Evolutionary conservation across 2,329 filamentous ascomycete genomes (phyloP), one percentile per base, ranked within the genome.

Genomic region (Zymoseptoria crescenta): DNA sequence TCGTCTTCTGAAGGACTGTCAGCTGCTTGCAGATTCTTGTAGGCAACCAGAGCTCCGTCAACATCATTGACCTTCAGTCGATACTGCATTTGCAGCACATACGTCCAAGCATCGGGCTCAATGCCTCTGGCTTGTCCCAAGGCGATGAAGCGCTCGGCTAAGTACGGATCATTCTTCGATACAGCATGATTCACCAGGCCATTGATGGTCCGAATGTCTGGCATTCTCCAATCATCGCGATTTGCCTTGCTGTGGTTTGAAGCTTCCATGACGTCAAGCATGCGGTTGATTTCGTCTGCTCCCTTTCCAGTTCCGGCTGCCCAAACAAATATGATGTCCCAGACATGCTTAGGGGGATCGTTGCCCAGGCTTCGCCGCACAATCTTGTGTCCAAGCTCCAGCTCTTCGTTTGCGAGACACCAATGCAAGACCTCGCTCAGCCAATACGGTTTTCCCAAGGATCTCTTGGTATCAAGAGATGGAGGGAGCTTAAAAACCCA

Each of bases 301-400:
- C 85, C 84, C 69, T 87, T 88, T 20, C 86, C 88, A 57, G 85
- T 82, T 7, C 87, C 81, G 10, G 88, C 85, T 29, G 89, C 87
- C 85, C 88, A 92, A 56, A 89, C 83, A 50, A 94, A 81, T 10
- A 90, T 77, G 10, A 86, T 80, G 68, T 94, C 87, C 85, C 88
- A 91, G 21, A 81, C 53, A 4, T 28, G 20, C 56, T 74, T 73
- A 6, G 64, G 55, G 3, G 72, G 70, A 29, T 67, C 67, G 16
- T 58, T 57, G 29, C 54, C 55, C 60, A 71, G 68, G 3, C 67
- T 64, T 55, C 69, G 70, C 24, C 75, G 76, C 60, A 91, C 84
- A 9, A 88, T 75, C 1, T 76, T 71, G 56, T 82, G 79, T 0
- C 84, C 85, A 83, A 87, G 90, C 0, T 83, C 78, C 51, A 81